Percentiles rank a stretch among this genome's conserved stretches.
Evolutionary conservation across 768 basidiomycete species (phyloP).

Genomic region (Phaffia australis): DNA sequence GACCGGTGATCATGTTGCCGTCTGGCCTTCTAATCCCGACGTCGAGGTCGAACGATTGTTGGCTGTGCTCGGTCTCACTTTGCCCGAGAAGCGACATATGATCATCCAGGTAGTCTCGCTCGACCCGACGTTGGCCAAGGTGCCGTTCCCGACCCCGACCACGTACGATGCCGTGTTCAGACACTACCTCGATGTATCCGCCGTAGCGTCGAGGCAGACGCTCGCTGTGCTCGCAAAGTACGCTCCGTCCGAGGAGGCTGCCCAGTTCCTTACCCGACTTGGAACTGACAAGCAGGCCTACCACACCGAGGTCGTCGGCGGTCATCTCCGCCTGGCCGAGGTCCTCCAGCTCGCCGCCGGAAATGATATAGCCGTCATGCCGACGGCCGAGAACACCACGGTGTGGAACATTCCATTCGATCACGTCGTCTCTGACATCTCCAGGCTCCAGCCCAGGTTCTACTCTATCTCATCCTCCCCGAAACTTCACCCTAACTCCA

Average conservation of each 20-base stretch:
- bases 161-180: conserved; percentile 87
- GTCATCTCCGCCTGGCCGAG: conserved; percentile 85
- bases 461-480: conserved; percentile 98
- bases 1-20: conserved; percentile 92
- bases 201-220: conserved; percentile 86
- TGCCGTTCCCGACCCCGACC: conserved; percentile 95
- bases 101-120: conserved; percentile 91
- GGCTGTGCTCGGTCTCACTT: conserved; percentile 65
- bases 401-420: conserved; percentile 90
- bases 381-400: conserved; percentile 60
- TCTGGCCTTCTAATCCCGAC: conserved; percentile 94
- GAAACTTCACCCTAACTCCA: conserved; percentile 73
- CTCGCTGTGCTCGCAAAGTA: conserved; percentile 77
- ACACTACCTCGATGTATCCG: conserved; percentile 94
- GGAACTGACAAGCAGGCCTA: conserved; percentile 84
- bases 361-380: conserved; percentile 49
- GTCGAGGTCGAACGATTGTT: conserved; percentile 81
- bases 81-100: conserved; percentile 56
- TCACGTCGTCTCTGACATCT: conserved; percentile 82
- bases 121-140: conserved; percentile 93
- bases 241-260: conserved; percentile 70
- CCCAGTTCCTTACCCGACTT: conserved; percentile 58
- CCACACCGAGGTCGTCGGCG: conserved; percentile 58
- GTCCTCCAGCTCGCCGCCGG: conserved; percentile 82
- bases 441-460: conserved; percentile 90